A percentile compares a stretch with the other conserved stretches of the same genome.
phyloP scores from a whole-genome alignment of 192 early-diverging fungal genomes.

The Physocladia obscura region DNA sequence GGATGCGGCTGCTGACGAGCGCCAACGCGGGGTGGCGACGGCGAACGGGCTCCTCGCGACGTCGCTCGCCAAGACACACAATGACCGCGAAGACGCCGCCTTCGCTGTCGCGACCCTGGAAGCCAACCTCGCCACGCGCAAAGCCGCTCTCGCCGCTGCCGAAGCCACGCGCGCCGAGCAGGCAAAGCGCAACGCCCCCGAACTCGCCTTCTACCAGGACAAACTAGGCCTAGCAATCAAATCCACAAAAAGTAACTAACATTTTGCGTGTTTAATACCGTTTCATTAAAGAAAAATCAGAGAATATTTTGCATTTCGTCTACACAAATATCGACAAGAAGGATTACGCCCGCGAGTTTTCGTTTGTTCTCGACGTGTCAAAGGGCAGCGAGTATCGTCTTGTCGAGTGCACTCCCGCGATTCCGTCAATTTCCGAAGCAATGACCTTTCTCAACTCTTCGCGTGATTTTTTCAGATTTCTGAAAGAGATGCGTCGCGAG shows the following conservation, averaged over 20 bases:
- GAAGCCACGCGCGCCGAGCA: not conserved
- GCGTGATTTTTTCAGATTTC: constrained; percentile 69
- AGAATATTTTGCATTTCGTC: constrained; percentile 60
- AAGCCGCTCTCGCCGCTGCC: not conserved
- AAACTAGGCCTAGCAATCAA: constrained; percentile 5
- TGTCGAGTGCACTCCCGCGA: not conserved
- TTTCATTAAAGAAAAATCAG: not conserved
- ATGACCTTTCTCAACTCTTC: constrained; percentile 57
- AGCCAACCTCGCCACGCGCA: not conserved
- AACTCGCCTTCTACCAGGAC: not conserved
- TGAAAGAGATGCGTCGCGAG: constrained; percentile 63
- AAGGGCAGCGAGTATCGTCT: constrained; percentile 53
- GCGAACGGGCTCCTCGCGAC: not conserved
- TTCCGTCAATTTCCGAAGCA: constrained; percentile 30
- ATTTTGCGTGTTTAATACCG: not conserved
- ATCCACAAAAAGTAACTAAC: not conserved
- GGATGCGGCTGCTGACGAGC: not conserved
- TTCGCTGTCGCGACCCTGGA: not conserved
- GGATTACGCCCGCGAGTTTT: constrained; percentile 50
- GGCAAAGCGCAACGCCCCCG: not conserved
- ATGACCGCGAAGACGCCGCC: not conserved
- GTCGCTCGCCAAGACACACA: not conserved
- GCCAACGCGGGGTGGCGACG: not conserved
- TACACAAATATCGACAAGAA: constrained; percentile 65
- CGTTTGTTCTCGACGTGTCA: constrained; percentile 60